Percentiles rank a stretch among this genome's conserved stretches.
Evolutionary conservation across 2,329 filamentous ascomycete genomes (phyloP).

Genomic region (Colletotrichum falcatum): DNA sequence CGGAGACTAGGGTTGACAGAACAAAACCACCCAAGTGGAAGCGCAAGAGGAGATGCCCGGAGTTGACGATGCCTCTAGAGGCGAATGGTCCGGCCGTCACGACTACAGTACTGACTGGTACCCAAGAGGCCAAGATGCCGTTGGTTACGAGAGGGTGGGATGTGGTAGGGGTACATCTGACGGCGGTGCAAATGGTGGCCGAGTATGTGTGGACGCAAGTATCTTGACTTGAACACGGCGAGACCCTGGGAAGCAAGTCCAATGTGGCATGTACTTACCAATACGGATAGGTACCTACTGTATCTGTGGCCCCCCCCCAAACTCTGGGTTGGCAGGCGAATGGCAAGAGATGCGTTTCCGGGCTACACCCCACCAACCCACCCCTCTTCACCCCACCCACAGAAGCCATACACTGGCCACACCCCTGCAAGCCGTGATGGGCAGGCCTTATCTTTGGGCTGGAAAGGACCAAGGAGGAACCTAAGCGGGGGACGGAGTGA

Average conservation of each 20-base stretch:
- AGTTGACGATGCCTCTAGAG: conserved; percentile 39
- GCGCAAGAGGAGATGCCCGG: conserved; percentile 33
- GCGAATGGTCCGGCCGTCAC: conserved; percentile 37
- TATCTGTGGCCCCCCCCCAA: conserved; percentile 40
- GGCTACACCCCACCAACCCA: conserved; percentile 38
- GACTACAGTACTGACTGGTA: conserved; percentile 26
- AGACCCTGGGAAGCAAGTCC: conserved; percentile 33
- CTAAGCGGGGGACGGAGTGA: conserved; percentile 23
- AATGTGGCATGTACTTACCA: conserved; percentile 16
- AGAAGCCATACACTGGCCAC: conserved; percentile 32
- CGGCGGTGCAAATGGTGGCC: conserved; percentile 5
- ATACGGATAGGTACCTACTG: neutral
- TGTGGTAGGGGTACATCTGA: conserved; percentile 13
- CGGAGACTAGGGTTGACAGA: conserved; percentile 39
- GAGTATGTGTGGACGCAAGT: neutral
- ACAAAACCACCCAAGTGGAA: conserved; percentile 39
- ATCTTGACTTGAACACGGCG: neutral
- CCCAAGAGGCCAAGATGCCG: conserved; percentile 26
- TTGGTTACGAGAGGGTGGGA: conserved; percentile 24
- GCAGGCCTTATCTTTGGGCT: conserved; percentile 41
- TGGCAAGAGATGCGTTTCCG: conserved; percentile 27
- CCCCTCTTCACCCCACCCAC: conserved; percentile 32
- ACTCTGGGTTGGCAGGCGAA: conserved; percentile 33
- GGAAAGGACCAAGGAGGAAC: conserved; percentile 20
- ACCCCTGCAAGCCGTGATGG: conserved; percentile 34